Evolutionary conservation across 106 monocot genomes (phyloP).

Genomic region (Cymbidium sinense): DNA sequence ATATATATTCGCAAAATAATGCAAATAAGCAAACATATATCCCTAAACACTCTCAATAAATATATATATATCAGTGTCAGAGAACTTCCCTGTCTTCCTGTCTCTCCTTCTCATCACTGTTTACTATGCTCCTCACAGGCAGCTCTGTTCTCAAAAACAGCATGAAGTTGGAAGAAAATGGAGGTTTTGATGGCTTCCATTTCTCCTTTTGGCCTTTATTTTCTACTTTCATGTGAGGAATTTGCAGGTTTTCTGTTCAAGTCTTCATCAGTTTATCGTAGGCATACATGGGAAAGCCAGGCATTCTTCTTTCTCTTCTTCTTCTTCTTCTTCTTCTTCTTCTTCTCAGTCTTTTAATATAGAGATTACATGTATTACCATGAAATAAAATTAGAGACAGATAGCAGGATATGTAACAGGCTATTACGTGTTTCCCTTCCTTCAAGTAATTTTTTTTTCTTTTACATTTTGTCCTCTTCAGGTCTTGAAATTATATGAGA

Average conservation of each 20-base stretch:
- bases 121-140: not conserved
- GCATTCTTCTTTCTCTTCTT: not conserved
- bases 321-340: not conserved
- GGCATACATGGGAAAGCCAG: constrained; percentile 15
- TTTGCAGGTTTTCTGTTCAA: not conserved
- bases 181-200: not conserved
- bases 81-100: not conserved
- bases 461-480: not conserved
- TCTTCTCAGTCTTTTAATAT: not conserved
- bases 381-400: not conserved
- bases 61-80: not conserved
- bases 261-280: not conserved
- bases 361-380: no score
- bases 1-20: not conserved
- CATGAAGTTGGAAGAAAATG: not conserved
- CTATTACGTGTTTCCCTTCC: not conserved
- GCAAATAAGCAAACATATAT: not conserved
- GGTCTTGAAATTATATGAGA: not conserved
- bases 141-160: not conserved
- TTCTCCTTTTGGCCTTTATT: not conserved
- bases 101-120: not conserved
- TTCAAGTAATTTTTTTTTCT: not conserved
- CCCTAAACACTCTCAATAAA: not conserved
- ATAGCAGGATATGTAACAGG: not conserved
- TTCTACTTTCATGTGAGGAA: not conserved